Conservation (phyloP, 805 yeast species). For the Hanseniaspora valbyensis region DNA sequence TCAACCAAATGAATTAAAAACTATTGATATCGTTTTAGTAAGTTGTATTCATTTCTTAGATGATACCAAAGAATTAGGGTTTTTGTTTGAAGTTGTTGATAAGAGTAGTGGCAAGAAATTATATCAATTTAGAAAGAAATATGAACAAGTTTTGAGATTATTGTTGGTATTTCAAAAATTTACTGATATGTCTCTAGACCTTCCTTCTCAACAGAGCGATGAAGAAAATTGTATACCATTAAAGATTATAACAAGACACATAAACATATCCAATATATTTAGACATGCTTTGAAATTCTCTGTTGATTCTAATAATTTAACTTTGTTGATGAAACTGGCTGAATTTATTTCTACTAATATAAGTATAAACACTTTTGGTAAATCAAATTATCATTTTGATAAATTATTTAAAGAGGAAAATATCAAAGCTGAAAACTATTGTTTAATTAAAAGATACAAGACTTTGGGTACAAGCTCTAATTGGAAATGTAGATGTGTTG, state of each 20-base stretch:
- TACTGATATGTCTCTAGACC: conserved; percentile 39
- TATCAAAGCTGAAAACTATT: conserved; percentile 46
- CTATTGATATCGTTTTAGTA: conserved; percentile 38
- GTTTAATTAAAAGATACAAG: conserved; percentile 49
- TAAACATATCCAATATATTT: conserved; percentile 48
- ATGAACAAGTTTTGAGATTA: conserved; percentile 47
- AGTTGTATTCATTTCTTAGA: conserved; percentile 45
- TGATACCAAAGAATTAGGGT: conserved; percentile 21
- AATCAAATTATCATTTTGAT: not conserved
- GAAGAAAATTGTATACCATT: conserved; percentile 47
- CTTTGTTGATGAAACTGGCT: conserved; percentile 39
- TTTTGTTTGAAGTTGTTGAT: conserved; percentile 55
- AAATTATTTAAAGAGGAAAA: conserved; percentile 41
- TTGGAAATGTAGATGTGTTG: conserved; percentile 65
- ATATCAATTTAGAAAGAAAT: conserved; percentile 62
- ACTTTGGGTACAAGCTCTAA: conserved; percentile 42
- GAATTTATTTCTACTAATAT: conserved; percentile 58
- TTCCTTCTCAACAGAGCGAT: conserved; percentile 53
- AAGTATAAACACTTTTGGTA: conserved; percentile 40
- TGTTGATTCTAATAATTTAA: conserved; percentile 43
- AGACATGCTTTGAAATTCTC: conserved; percentile 46
- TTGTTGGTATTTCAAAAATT: conserved; percentile 43
- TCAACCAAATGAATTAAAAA: conserved; percentile 47
- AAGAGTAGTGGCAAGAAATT: conserved; percentile 51
- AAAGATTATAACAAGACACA: conserved; percentile 52